Evolutionary conservation across 305 asterid species (phyloP), one percentile per base, ranked within the genome.

Genomic region (Caryopteris hybrid): DNA sequence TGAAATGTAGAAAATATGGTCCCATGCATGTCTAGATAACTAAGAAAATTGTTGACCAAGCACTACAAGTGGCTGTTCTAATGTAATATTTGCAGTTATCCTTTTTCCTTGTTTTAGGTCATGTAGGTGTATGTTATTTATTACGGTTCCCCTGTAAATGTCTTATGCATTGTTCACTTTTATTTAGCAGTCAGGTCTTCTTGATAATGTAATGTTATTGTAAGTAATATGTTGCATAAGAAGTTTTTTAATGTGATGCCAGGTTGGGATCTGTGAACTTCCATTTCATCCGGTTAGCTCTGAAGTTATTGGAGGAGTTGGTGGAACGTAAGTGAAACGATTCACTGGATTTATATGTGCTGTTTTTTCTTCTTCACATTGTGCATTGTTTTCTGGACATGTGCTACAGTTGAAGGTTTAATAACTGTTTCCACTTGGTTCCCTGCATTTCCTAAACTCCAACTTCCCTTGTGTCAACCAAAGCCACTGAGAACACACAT

Each of bases 221-320:
- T 10, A 12, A 51, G 51, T 71, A 22, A 53, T 36, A 0, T 33
- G 70, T 61, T 29, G 27, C 53, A 56, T 4, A 38, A 36, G 7
- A 50, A 46, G 31, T 8, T 11, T 69, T 60, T 16, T 6, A 22
- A 50, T 48, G 64, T 57, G 47, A 67, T 79, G 52, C 71, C 81
- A 91, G 95, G 98, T 89, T 48, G 96, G 84, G 60, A 83, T 92
- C 67, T 92, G 98, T 65, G 98, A 92, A 84, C 96, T 92, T 79
- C 96, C 98, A 12, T 92, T 92, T 86, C 95, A 87, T 75, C 96
- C 98, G 27, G 65, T 92, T 74, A 88, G 98, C 84, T 85, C 96
- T 65, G 96, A 92, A 81, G 89, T 82, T 10, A 50, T 75, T 76
- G 98, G 98, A 77, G 98, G 98, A 76, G 96, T 92, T 70, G 98